These are phyloP conservation scores for Neofusicoccum sp. DNA, from an alignment of 2,329 filamentous ascomycete species.

Conservation along the genomic window DNA sequence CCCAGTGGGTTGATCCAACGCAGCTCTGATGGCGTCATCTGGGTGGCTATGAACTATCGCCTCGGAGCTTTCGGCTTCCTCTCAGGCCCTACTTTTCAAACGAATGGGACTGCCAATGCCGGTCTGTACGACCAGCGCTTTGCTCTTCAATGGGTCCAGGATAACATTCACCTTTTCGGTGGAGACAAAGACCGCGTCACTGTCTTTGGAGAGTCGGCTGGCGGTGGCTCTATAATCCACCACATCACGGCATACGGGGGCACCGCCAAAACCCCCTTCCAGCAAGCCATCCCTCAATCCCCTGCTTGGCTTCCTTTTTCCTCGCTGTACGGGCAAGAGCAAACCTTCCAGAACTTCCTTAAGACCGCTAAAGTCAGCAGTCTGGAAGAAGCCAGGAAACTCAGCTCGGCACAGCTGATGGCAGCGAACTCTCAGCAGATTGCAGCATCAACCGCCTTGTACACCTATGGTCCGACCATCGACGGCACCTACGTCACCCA, in stretches of 20 bases:
- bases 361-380: constrained; percentile 46
- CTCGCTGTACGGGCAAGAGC: constrained; percentile 42
- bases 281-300: constrained; percentile 50
- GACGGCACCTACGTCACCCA: constrained; percentile 55
- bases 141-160: constrained; percentile 57
- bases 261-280: constrained; percentile 42
- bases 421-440: constrained; percentile 45
- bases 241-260: constrained; percentile 58
- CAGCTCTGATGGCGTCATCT: constrained; percentile 41
- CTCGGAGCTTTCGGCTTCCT: constrained; percentile 55
- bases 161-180: constrained; percentile 56
- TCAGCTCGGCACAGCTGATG: constrained; percentile 45
- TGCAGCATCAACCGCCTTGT: constrained; percentile 38
- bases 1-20: constrained; percentile 44
- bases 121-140: constrained; percentile 54
- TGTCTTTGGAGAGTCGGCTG: constrained; percentile 53
- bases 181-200: constrained; percentile 54
- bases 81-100: constrained; percentile 47
- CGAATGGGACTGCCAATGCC: constrained; percentile 51
- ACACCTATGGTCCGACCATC: constrained; percentile 42
- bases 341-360: constrained; percentile 44
- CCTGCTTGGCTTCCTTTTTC: constrained; percentile 37
- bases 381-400: constrained; percentile 47
- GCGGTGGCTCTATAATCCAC: constrained; percentile 58
- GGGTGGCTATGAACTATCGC: constrained; percentile 53